Evolutionary conservation across 192 early-diverging fungal genomes (phyloP), one percentile per base, ranked within the genome.

Genomic region (Physocladia obscura): DNA sequence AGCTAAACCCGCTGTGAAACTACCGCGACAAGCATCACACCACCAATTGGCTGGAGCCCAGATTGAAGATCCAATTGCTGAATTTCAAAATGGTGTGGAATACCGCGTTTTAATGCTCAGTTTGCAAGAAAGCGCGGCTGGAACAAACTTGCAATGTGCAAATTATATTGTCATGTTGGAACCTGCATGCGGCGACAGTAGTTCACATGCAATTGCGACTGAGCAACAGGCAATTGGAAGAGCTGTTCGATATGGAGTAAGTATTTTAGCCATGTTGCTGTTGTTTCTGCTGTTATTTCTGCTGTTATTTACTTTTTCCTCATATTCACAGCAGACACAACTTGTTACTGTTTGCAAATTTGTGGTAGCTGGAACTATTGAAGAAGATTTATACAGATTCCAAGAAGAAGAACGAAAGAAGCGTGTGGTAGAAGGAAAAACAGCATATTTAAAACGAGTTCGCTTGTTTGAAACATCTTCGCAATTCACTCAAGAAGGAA

Each of bases 141-240:
- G 62, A 32, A 65, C 62, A 5, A 65, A 65, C 32, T 51, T 65
- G 26, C 62, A 65, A 34, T 65, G 62, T 32, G 62, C 62, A 34
- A 65, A 65, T 30, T 21, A 34, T 27, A 51, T 65, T 65, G 62
- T 65, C 17, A 49, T 65, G 49, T 32, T 65, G 11, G 62, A 65
- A 26, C 62, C 62, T 51, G 44, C 62, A 11, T 35, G 48, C 19
- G 62, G 62, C 13, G 62, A 65, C 36, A 65, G 19, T 22, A 65
- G 62, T 31, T 47, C 49, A n/a, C 62, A 65, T 51, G 62, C 62
- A 1, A 30, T 65, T 31, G 62, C 62, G 8, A 65, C 62, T 15
- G 62, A 65, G 30, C 62, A 65, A 49, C 62, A 65, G 36, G 62
- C 62, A 32, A 65, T 65, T 51, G 62, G 62, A 26, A 2, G 62